phyloP scores from a whole-genome alignment of 2,329 filamentous ascomycete species.

The Dactylonectria estremocensis region DNA sequence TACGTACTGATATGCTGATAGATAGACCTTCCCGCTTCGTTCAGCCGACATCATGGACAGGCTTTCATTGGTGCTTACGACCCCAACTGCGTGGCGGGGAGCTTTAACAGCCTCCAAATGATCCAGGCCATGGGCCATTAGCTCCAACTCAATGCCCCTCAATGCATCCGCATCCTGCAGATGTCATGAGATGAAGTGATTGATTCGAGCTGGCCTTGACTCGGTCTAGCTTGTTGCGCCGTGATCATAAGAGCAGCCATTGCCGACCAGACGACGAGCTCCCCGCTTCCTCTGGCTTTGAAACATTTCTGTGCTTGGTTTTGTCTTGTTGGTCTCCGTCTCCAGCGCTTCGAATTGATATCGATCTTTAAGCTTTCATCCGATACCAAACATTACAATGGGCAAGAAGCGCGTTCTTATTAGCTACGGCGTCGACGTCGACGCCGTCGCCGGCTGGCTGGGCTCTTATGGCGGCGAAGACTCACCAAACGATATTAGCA shows the following conservation, averaged over 20 bases:
- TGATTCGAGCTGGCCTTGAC: not conserved
- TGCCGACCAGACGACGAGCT: not conserved
- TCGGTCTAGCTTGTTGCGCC: constrained; percentile 14
- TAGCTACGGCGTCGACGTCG: constrained; percentile 80
- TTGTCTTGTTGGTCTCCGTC: not conserved
- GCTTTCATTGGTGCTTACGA: not conserved
- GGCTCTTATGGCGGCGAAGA: constrained; percentile 83
- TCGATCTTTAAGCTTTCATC: not conserved
- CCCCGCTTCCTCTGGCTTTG: not conserved
- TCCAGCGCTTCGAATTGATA: not conserved
- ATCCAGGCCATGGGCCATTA: constrained; percentile 2
- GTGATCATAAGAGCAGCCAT: constrained; percentile 19
- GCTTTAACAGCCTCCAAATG: constrained; percentile 8
- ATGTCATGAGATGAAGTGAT: not conserved
- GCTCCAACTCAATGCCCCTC: constrained; percentile 20
- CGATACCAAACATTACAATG: constrained; percentile 39
- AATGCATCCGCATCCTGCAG: not conserved
- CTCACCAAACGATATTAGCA: constrained; percentile 78
- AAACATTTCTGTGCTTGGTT: not conserved
- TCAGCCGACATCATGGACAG: not conserved
- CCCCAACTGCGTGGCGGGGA: constrained; percentile 11
- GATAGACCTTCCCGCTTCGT: not conserved
- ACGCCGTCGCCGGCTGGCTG: constrained; percentile 84
- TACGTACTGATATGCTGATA: not conserved
- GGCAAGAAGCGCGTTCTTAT: constrained; percentile 56